Conservation (phyloP, 768 basidiomycete genomes). For the Psilocybe azurescens region DNA sequence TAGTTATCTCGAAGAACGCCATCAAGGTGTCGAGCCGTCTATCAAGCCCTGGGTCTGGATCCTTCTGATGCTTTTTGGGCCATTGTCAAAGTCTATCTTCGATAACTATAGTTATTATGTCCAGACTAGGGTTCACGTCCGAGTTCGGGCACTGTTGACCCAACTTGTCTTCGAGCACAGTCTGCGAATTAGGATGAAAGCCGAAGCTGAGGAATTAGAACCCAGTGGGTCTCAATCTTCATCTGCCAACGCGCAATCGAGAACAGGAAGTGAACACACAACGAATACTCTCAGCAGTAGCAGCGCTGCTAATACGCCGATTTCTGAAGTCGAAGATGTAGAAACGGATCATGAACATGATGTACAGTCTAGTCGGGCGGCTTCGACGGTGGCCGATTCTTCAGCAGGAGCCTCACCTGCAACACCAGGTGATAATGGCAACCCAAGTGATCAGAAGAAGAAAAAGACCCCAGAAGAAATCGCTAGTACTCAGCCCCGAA, state of each 20-base stretch:
- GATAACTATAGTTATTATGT: conserved; percentile 63
- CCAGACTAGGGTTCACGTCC: conserved; percentile 44
- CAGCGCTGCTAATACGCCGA: too few species aligned
- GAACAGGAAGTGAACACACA: too few species aligned
- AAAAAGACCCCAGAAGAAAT: background rate
- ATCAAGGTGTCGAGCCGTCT: conserved; percentile 42
- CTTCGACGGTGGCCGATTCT: too few species aligned
- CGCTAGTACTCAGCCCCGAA: background rate
- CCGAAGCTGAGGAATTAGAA: conserved; percentile 29
- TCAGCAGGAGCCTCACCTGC: too few species aligned
- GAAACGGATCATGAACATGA: too few species aligned
- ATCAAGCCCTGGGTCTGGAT: conserved; percentile 65
- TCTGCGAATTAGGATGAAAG: conserved; percentile 67
- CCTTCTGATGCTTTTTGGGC: conserved; percentile 51
- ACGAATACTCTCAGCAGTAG: too few species aligned
- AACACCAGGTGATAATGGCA: too few species aligned
- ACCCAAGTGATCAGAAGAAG: background rate
- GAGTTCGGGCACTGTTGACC: conserved; percentile 46
- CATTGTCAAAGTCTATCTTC: conserved; percentile 45
- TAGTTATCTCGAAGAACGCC: conserved; percentile 60
- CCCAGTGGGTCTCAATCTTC: background rate
- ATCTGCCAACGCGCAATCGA: background rate
- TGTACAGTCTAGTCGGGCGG: too few species aligned
- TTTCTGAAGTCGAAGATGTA: too few species aligned
- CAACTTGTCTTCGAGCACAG: conserved; percentile 50